Evolutionary conservation across 225 moss, liverwort and hornwort genomes (phyloP), one percentile per base, ranked within the genome.

Genomic region (Polytrichum commune): DNA sequence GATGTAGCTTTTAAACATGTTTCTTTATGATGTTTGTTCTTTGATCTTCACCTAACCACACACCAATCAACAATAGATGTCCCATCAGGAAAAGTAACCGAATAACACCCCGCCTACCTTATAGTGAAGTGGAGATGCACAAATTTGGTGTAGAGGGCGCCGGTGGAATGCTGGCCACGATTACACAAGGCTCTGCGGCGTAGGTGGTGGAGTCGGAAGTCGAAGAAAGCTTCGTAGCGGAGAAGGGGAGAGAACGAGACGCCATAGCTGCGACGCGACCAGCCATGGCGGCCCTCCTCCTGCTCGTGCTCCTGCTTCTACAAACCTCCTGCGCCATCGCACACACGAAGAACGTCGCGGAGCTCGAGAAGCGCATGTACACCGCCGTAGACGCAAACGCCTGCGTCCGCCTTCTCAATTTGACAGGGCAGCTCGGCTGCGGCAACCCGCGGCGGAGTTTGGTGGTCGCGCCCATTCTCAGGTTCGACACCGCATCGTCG

Each of bases 321-420:
- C 25, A 27, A 19, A 77, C 82, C 3, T 38, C 46, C 38, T 70
- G 72, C 35, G 79, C 70, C 29, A 75, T 77, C 22, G 72, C 69
- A 4, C 61, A 25, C 18, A 26, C 82, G 57, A 56, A 66, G 5
- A 90, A 91, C 23, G 93, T 98, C 26, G 81, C 93, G 18, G 92
- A 95, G 65, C 78, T 98, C 26, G 95, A 98, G 72, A 74, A 75
- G 55, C 85, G 85, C 7, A 93, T 98, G 90, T 98, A 98, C 71
- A 78, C 85, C 58, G 75, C 72, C 38, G 76, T 95, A 8, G 81
- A 79, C 60, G 92, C 90, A n/a, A 79, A 83, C 20, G 86, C 95
- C 8, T 98, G 98, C 72, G 98, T 98, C 58, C 88, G 98, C 54
- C 90, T 90, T 80, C 93, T 98, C 71, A 95, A 77, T 80, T 81